Conservation (phyloP, 2,329 filamentous ascomycete genomes). For the Cercospora citrullina region DNA sequence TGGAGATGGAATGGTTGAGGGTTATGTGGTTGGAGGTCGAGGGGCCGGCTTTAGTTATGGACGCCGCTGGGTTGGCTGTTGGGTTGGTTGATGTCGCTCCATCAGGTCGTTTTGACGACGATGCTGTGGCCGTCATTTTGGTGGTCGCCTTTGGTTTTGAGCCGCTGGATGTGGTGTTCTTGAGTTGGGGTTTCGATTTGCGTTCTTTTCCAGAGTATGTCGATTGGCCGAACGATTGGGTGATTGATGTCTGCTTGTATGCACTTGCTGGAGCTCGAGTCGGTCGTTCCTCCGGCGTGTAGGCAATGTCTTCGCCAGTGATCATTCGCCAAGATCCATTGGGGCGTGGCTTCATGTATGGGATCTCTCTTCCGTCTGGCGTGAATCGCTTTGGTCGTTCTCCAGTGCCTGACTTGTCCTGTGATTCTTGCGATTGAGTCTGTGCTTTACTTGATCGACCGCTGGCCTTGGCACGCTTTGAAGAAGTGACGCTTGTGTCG, state of each 20-base stretch:
- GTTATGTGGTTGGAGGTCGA: constrained; percentile 3
- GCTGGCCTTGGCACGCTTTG: constrained; percentile 18
- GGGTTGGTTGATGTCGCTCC: not conserved
- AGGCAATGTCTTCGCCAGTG: constrained; percentile 6
- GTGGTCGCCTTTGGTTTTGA: not conserved
- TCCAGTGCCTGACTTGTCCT: not conserved
- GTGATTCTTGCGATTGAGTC: not conserved
- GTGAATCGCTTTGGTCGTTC: not conserved
- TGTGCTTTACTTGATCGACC: constrained; percentile 5
- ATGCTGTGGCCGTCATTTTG: not conserved
- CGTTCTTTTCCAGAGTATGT: constrained; percentile 4
- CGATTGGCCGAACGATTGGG: constrained; percentile 10
- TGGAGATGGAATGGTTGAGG: constrained; percentile 39
- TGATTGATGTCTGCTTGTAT: constrained; percentile 7
- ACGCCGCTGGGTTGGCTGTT: not conserved
- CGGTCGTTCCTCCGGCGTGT: constrained; percentile 5
- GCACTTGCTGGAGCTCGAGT: constrained; percentile 5
- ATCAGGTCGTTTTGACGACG: not conserved
- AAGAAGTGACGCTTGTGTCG: not conserved
- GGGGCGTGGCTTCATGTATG: not conserved
- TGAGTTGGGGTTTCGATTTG: not conserved
- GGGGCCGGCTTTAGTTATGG: not conserved
- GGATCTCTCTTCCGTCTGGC: constrained; percentile 8
- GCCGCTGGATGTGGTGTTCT: not conserved
- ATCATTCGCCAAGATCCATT: constrained; percentile 14